Evolutionary conservation across 257 asterid species (phyloP).

Genomic region (Salvia rosmarinus): DNA sequence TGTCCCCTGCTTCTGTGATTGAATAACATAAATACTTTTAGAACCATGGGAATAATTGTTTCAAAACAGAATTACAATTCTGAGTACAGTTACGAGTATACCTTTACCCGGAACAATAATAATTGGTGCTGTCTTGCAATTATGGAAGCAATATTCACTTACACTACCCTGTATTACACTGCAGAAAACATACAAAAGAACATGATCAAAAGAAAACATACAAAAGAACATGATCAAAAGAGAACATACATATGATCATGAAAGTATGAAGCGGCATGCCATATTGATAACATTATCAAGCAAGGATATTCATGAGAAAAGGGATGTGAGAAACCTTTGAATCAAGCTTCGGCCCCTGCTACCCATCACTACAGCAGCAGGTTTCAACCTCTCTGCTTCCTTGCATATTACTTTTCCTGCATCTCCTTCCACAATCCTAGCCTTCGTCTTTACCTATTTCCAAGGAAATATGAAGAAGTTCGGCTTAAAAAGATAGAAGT

Average conservation of each 20-base stretch:
- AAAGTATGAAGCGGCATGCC: not conserved
- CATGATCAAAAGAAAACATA: not conserved
- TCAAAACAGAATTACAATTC: not conserved
- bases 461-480: not conserved
- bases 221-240: not conserved
- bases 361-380: constrained; percentile 91
- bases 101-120: constrained; percentile 64
- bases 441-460: constrained; percentile 66
- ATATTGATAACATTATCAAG: not conserved
- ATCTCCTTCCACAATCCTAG: constrained; percentile 96
- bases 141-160: constrained; percentile 60
- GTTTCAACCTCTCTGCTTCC: constrained; percentile 90
- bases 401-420: constrained; percentile 86
- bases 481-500: not conserved
- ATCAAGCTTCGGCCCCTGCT: constrained; percentile 83
- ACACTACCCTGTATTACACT: constrained; percentile 61
- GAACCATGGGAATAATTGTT: not conserved
- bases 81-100: constrained; percentile 10
- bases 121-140: constrained; percentile 61
- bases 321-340: constrained; percentile 50
- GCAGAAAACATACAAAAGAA: constrained; percentile 17
- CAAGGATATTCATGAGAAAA: not conserved
- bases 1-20: constrained; percentile 53
- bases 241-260: not conserved
- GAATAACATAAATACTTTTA: constrained; percentile 12